Conservation (phyloP, 2,329 filamentous ascomycete genomes). For the Pleurostoma richardsiae region DNA sequence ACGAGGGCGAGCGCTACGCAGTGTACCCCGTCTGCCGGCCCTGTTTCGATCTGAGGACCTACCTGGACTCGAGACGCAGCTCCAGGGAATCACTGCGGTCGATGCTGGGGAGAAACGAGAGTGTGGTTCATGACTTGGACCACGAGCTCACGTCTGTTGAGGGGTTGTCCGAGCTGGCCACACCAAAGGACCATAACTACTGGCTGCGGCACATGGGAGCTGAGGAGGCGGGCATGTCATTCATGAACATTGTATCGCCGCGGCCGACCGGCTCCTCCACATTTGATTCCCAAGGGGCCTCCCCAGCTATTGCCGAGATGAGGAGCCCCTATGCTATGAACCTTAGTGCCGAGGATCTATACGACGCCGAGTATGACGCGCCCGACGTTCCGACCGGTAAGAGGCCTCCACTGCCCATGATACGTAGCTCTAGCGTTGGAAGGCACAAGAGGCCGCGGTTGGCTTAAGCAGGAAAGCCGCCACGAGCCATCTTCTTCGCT, state of each 20-base stretch:
- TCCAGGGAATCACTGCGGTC: slow-evolving; percentile 34
- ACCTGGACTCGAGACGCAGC: slow-evolving; percentile 34
- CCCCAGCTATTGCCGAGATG: slow-evolving; percentile 25
- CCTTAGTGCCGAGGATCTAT: slow-evolving; percentile 28
- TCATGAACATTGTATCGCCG: slow-evolving; percentile 21
- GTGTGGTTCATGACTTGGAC: slow-evolving; percentile 23
- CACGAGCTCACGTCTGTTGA: slow-evolving; percentile 32
- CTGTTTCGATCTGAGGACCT: slow-evolving; percentile 34
- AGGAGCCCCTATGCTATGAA: slow-evolving; percentile 32
- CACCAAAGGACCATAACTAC: slow-evolving; percentile 27
- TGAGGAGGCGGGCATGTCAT: slow-evolving; percentile 27
- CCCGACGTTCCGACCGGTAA: slow-evolving; percentile 14
- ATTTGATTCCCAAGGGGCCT: slow-evolving; percentile 14
- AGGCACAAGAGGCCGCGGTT: not conserved
- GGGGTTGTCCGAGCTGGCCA: slow-evolving; percentile 34
- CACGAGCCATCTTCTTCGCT: slow-evolving; percentile 61
- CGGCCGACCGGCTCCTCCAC: slow-evolving; percentile 16
- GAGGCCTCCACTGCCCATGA: slow-evolving; percentile 11
- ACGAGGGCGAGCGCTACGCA: slow-evolving; percentile 32
- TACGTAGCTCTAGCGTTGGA: not conserved
- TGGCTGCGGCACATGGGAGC: slow-evolving; percentile 24
- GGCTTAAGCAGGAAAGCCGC: slow-evolving; percentile 28
- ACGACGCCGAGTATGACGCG: slow-evolving; percentile 12
- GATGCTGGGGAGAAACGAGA: slow-evolving; percentile 28
- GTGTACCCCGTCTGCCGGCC: slow-evolving; percentile 32